These are phyloP conservation scores for Flaveria linearis DNA, from an alignment of 129 eudicot genomes.

Conservation along the genomic window DNA sequence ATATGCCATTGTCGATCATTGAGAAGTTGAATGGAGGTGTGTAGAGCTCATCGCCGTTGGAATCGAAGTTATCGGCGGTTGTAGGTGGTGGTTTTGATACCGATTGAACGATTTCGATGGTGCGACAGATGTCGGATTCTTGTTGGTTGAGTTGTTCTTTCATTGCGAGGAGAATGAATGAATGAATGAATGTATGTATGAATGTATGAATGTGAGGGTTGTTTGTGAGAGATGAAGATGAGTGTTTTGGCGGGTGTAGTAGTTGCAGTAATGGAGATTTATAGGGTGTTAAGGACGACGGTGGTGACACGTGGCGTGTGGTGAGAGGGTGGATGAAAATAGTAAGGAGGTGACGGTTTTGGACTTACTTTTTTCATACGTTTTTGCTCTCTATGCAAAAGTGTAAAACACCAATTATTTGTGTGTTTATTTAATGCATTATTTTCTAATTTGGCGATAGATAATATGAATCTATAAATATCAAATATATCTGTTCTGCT, in stretches of 20 bases:
- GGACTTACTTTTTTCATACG: background rate
- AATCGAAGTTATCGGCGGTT: conserved; percentile 23
- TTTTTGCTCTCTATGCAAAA: background rate
- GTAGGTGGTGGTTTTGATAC: background rate
- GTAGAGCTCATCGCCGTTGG: conserved; percentile 37
- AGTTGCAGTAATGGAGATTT: conserved; percentile 9
- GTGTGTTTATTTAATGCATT: no score
- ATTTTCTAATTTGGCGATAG: no score
- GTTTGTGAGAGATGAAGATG: conserved; percentile 4
- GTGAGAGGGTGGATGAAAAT: background rate
- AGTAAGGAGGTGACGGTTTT: conserved; percentile 18
- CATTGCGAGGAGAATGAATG: conserved; percentile 14
- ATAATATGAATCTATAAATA: no score
- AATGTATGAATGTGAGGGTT: background rate
- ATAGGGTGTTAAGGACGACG: background rate
- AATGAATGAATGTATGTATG: no score
- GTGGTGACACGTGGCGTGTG: conserved; percentile 12
- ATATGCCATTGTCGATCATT: conserved; percentile 68
- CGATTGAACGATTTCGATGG: conserved; percentile 18
- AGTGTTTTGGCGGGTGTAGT: conserved; percentile 8
- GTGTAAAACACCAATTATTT: background rate
- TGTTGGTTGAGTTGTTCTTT: conserved; percentile 30
- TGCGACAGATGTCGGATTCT: conserved; percentile 23
- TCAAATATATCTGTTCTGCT: no score
- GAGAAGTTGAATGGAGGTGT: conserved; percentile 70